Conservation (phyloP, 75 land plant species). For the Sequoiadendron giganteum region DNA sequence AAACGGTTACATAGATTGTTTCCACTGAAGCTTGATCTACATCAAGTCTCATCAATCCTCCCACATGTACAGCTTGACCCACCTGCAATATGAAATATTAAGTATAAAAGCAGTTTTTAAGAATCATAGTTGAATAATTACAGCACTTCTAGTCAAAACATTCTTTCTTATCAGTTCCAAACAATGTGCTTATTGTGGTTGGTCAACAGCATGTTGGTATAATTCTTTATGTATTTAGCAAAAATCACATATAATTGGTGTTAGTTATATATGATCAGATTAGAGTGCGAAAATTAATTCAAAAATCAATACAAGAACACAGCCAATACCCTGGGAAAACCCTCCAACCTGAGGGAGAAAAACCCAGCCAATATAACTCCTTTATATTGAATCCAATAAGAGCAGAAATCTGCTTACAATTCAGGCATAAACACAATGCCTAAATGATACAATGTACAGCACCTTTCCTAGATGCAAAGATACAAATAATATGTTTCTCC, state of each 20-base stretch:
- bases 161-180: neutral
- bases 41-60: conserved; percentile 78
- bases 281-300: too few relatives aligned
- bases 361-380: too few relatives aligned
- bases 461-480: too few relatives aligned
- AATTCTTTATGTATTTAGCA: neutral
- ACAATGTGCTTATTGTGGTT: neutral
- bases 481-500: too few relatives aligned
- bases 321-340: too few relatives aligned
- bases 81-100: conserved; percentile 39
- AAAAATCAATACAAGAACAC: too few relatives aligned
- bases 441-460: too few relatives aligned
- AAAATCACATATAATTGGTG: neutral
- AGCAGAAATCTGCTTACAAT: too few relatives aligned
- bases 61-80: conserved; percentile 74
- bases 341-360: too few relatives aligned
- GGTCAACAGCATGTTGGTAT: neutral
- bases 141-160: neutral
- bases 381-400: too few relatives aligned
- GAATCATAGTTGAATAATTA: neutral
- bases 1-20: conserved; percentile 84
- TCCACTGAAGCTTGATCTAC: conserved; percentile 69
- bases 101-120: neutral
- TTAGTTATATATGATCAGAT: too few relatives aligned
- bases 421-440: too few relatives aligned